Conservation (phyloP, 352 stramenopile species). For the Pythium dissotocum region DNA sequence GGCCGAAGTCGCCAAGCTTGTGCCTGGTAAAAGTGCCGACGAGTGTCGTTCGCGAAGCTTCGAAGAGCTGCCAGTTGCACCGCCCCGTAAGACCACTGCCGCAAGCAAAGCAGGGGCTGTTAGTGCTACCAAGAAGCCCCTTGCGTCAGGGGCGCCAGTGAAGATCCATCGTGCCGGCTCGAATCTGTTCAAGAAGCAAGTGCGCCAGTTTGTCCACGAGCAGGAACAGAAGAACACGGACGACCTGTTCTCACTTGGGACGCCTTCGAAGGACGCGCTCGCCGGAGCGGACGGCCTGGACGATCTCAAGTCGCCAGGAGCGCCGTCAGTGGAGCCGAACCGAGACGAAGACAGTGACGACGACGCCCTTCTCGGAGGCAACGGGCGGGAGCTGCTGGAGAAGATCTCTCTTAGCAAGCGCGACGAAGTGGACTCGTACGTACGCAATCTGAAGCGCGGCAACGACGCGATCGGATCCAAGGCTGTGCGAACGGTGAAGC, state of each 20-base stretch:
- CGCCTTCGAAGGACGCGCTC: conserved; percentile 45
- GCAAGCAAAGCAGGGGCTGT: conserved; percentile 3
- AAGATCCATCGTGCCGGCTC: conserved; percentile 72
- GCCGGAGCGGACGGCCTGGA: conserved; percentile 34
- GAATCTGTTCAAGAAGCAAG: conserved; percentile 85
- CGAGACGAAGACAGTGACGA: conserved; percentile 42
- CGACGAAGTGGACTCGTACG: conserved; percentile 79
- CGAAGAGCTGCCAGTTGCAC: conserved; percentile 50
- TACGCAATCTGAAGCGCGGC: conserved; percentile 59
- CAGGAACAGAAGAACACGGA: conserved; percentile 78
- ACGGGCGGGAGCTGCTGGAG: conserved; percentile 43
- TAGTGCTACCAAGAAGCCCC: conserved; percentile 22
- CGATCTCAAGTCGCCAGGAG: conserved; percentile 57
- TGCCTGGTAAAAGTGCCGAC: conserved; percentile 57
- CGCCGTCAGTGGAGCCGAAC: conserved; percentile 10
- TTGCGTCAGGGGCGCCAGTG: conserved; percentile 13
- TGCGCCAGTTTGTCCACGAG: conserved; percentile 74
- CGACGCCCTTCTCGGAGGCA: conserved; percentile 32
- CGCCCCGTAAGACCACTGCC: conserved; percentile 29
- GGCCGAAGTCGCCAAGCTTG: conserved; percentile 39
- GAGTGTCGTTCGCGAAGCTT: conserved; percentile 69
- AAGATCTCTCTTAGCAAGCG: conserved; percentile 57
- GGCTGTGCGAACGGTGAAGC: conserved; percentile 32
- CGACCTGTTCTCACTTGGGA: conserved; percentile 58
- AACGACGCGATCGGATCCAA: conserved; percentile 31